phyloP scores from a whole-genome alignment of 2,329 filamentous ascomycete genomes.

The Claviceps monticola region DNA sequence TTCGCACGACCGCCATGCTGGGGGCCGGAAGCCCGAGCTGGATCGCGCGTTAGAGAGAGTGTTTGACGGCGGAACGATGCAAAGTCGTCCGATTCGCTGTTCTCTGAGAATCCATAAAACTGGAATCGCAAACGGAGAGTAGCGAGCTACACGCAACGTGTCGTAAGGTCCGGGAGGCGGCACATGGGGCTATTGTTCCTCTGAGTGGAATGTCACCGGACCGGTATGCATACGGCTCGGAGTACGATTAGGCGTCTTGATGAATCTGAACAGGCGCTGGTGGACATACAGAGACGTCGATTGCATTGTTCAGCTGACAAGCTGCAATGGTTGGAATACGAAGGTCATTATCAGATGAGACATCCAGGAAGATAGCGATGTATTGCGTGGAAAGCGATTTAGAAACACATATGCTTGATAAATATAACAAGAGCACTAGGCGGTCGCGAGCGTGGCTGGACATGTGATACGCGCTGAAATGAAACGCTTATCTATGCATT shows the following conservation, averaged over 20 bases:
- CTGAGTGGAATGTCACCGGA: neutral
- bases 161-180: neutral
- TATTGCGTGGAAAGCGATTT: constrained; percentile 2
- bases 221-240: neutral
- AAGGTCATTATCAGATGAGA: constrained; percentile 1
- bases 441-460: neutral
- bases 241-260: neutral
- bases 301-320: neutral
- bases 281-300: neutral
- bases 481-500: too few relatives aligned
- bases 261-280: neutral
- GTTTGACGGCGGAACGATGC: neutral
- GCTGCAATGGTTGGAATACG: neutral
- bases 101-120: neutral
- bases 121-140: neutral
- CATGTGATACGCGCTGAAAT: too few relatives aligned
- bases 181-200: neutral
- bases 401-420: neutral
- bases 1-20: neutral
- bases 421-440: neutral
- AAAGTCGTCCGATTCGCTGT: neutral
- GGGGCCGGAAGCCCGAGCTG: neutral
- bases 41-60: neutral
- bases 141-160: neutral
- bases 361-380: neutral